phyloP scores from a whole-genome alignment of 331 rosid genomes.

The Spiraea crenata region DNA sequence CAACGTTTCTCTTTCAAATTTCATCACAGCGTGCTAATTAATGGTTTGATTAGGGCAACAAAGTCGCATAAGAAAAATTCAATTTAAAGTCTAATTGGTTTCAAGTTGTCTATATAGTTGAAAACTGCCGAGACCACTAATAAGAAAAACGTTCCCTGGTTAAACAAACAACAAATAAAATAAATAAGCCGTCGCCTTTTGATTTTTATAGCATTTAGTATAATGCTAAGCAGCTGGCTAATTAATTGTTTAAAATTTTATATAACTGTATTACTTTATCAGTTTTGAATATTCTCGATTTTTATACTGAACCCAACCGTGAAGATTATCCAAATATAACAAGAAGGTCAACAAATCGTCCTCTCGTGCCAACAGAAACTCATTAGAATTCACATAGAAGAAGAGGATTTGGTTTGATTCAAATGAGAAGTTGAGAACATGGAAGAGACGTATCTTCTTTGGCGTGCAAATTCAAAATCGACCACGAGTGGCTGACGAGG shows the following conservation, averaged over 20 bases:
- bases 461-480: slow-evolving; percentile 31
- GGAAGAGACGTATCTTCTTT: neutral
- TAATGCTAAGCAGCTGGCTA: too few species aligned
- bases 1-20: neutral
- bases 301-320: too few species aligned
- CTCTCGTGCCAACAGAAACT: neutral
- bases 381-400: too few species aligned
- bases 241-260: too few species aligned
- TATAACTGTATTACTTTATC: too few species aligned
- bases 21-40: neutral
- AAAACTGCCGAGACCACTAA: neutral
- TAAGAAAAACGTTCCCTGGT: neutral
- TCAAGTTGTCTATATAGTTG: neutral
- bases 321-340: too few species aligned
- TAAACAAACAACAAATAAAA: neutral
- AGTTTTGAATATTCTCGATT: too few species aligned
- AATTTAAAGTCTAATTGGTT: neutral
- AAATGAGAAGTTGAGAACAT: too few species aligned
- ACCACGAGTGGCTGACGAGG: slow-evolving; percentile 36
- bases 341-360: neutral
- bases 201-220: neutral
- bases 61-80: neutral
- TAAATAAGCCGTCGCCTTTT: neutral
- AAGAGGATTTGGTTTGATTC: too few species aligned
- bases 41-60: neutral